Evolutionary conservation across 371 early-diverging fungal species (phyloP).

Genomic region (Mortierella sp.): DNA sequence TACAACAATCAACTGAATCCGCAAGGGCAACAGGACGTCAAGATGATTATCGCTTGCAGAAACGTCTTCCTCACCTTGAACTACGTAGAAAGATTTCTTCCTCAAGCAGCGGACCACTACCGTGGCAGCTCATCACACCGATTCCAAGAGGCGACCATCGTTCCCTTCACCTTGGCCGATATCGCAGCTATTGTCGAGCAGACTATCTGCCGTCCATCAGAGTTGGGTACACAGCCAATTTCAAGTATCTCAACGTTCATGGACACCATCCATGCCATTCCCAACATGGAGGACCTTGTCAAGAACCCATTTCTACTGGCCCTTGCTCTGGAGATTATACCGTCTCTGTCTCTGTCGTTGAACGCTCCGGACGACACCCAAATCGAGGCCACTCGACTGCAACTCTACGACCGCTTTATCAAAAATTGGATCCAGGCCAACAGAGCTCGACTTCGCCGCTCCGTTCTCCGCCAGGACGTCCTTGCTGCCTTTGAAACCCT

Average conservation of each 20-base stretch:
- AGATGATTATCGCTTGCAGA: slow-evolving; percentile 20
- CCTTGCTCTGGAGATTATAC: not conserved
- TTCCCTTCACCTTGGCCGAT: not conserved
- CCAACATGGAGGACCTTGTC: slow-evolving; percentile 17
- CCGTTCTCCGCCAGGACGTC: not conserved
- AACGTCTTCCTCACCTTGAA: not conserved
- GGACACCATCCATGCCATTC: not conserved
- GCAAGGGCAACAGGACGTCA: not conserved
- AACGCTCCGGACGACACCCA: not conserved
- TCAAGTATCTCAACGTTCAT: not conserved
- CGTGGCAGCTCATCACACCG: not conserved
- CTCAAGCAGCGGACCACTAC: not conserved
- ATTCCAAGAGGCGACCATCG: slow-evolving; percentile 12
- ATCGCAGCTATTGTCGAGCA: slow-evolving; percentile 13
- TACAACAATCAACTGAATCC: not conserved
- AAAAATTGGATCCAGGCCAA: not conserved
- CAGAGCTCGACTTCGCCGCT: not conserved
- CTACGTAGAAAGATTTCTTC: slow-evolving; percentile 11
- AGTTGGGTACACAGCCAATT: not conserved
- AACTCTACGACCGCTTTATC: slow-evolving; percentile 15
- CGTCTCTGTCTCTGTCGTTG: not conserved
- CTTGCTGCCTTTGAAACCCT: not conserved
- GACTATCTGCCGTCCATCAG: not conserved
- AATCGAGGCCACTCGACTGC: not conserved
- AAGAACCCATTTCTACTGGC: slow-evolving; percentile 13